Conservation (phyloP, 305 asterid species). For the Vinca major region DNA sequence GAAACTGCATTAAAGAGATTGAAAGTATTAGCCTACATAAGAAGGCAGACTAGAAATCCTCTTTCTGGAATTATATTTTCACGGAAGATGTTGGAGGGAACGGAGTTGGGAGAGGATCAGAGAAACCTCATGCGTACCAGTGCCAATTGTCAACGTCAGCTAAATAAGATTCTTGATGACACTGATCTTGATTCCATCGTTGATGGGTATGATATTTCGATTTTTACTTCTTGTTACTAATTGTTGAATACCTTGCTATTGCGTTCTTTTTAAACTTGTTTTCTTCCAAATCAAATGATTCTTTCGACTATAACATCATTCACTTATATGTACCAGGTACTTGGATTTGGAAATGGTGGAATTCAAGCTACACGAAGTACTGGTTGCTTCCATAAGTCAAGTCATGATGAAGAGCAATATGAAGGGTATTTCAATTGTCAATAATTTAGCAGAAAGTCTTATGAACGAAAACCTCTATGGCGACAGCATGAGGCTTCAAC, state of each 20-base stretch:
- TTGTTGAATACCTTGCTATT: neutral
- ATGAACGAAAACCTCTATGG: conserved; percentile 55
- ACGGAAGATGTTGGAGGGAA: conserved; percentile 69
- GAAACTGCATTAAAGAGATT: conserved; percentile 67
- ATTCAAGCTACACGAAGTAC: conserved; percentile 63
- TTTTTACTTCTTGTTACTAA: neutral
- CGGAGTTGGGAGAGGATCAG: conserved; percentile 65
- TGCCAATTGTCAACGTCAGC: conserved; percentile 64
- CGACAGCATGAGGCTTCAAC: conserved; percentile 83
- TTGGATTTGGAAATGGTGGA: conserved; percentile 89
- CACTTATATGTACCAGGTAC: conserved; percentile 33
- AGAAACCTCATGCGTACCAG: conserved; percentile 51
- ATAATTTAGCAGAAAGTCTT: conserved; percentile 41
- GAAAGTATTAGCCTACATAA: conserved; percentile 56
- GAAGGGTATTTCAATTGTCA: conserved; percentile 53
- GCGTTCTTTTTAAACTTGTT: neutral
- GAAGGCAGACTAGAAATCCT: conserved; percentile 73
- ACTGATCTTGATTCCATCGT: conserved; percentile 84
- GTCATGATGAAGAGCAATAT: conserved; percentile 73
- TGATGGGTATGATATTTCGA: conserved; percentile 48
- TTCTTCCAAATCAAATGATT: neutral
- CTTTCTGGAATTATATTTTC: conserved; percentile 89
- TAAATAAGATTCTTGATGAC: conserved; percentile 75
- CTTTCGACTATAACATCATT: neutral
- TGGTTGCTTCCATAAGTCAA: conserved; percentile 77